A percentile compares a stretch with the other conserved stretches of the same genome.
Evolutionary conservation across 78 protist species (phyloP).

Genomic region (Polysphondylium violaceum): DNA sequence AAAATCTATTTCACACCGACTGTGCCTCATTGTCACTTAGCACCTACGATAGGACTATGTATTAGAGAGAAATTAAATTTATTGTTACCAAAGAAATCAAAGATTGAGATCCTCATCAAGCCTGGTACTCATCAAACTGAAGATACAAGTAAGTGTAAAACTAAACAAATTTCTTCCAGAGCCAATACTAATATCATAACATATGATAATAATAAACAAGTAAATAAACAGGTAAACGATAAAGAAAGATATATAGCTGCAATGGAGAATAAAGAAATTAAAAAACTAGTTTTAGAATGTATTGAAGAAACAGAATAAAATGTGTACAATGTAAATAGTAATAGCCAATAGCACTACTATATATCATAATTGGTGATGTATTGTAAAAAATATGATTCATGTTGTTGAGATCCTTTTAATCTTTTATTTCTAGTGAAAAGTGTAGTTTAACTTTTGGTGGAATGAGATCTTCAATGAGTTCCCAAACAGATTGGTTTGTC

Average conservation of each 20-base stretch:
- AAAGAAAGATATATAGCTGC: conserved; percentile 94
- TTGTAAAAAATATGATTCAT: no score
- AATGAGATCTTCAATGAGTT: no score
- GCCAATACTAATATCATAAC: background rate
- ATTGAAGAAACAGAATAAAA: conserved; percentile 71
- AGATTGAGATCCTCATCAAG: conserved; percentile 40
- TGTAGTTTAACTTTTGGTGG: no score
- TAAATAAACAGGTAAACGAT: conserved; percentile 91
- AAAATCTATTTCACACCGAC: conserved; percentile 60
- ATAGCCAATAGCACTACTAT: no score
- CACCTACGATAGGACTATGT: conserved; percentile 79
- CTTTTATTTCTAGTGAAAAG: no score
- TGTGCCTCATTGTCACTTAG: conserved; percentile 81
- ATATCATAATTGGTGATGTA: no score
- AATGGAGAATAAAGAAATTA: conserved; percentile 82
- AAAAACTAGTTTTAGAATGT: conserved; percentile 63
- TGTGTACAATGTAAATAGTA: no score
- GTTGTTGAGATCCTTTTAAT: no score
- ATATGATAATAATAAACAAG: conserved; percentile 12
- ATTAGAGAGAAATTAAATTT: conserved; percentile 49
- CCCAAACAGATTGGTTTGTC: no score
- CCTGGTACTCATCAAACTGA: conserved; percentile 84
- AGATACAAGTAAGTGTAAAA: conserved; percentile 34
- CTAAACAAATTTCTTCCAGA: background rate
- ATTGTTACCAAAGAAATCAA: conserved; percentile 58